phyloP scores from a whole-genome alignment of 2,329 filamentous ascomycete genomes.

The Zasmidium cellare region DNA sequence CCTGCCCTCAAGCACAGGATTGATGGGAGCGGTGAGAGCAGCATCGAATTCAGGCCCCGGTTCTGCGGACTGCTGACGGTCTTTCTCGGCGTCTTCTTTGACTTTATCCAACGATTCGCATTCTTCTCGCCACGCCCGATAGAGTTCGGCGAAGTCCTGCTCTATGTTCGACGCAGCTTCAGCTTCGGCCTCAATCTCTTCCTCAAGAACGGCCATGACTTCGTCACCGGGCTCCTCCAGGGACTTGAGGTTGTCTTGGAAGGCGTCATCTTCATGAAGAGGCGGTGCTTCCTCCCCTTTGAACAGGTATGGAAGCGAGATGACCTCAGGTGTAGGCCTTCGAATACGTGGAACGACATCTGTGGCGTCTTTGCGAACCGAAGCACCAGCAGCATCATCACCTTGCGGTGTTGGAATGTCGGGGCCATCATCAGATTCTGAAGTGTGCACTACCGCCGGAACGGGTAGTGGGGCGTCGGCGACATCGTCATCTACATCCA shows the following conservation, averaged over 20 bases:
- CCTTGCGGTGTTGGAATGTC: constrained; percentile 35
- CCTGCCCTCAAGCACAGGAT: constrained; percentile 55
- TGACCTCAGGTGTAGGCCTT: constrained; percentile 42
- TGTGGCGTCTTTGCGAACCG: constrained; percentile 24
- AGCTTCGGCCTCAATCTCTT: constrained; percentile 29
- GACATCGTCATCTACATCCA: constrained; percentile 26
- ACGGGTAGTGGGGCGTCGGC: constrained; percentile 1
- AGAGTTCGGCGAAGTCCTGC: constrained; percentile 38
- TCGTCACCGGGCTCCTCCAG: constrained; percentile 37
- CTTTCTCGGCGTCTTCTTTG: constrained; percentile 40
- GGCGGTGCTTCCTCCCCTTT: constrained; percentile 35
- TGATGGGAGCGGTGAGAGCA: constrained; percentile 17
- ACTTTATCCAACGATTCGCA: constrained; percentile 44
- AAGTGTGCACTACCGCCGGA: constrained; percentile 26
- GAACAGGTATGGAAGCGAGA: constrained; percentile 46
- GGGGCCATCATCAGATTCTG: constrained; percentile 31
- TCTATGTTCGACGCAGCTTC: constrained; percentile 31
- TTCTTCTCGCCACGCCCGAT: constrained; percentile 43
- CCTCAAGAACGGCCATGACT: constrained; percentile 32
- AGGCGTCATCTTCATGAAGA: constrained; percentile 41
- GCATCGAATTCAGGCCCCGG: constrained; percentile 49
- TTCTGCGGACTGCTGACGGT: constrained; percentile 36
- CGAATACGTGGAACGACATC: constrained; percentile 21
- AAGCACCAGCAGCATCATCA: constrained; percentile 26
- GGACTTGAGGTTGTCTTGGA: constrained; percentile 38